phyloP scores from a whole-genome alignment of 2,329 filamentous ascomycete species.

The Colletotrichum gigasporum region DNA sequence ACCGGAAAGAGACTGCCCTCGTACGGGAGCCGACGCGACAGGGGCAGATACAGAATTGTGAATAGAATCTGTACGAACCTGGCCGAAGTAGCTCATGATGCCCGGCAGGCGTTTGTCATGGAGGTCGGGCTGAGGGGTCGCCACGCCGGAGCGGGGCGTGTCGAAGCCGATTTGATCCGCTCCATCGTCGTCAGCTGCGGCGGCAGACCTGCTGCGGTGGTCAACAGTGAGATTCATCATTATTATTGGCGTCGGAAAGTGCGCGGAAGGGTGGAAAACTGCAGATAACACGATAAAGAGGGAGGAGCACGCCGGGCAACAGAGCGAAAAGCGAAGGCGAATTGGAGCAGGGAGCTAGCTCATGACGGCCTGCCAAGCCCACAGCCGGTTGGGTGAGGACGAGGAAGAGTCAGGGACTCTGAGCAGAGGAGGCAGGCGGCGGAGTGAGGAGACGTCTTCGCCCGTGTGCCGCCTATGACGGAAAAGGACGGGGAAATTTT shows the following conservation, averaged over 20 bases:
- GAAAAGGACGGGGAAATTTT: constrained; percentile 25
- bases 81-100: constrained; percentile 97
- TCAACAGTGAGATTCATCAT: constrained; percentile 59
- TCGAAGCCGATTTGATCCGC: constrained; percentile 83
- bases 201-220: constrained; percentile 61
- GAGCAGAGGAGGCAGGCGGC: not conserved
- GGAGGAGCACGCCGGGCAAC: constrained; percentile 16
- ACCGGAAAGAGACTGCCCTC: constrained; percentile 20
- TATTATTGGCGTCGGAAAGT: constrained; percentile 26
- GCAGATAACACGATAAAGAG: constrained; percentile 17
- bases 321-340: constrained; percentile 28
- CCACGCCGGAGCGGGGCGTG: constrained; percentile 88
- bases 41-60: constrained; percentile 42
- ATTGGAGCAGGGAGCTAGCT: constrained; percentile 37
- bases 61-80: constrained; percentile 91
- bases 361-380: constrained; percentile 50
- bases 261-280: constrained; percentile 27
- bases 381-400: constrained; percentile 8
- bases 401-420: not conserved
- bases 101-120: constrained; percentile 95
- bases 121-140: constrained; percentile 92
- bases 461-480: constrained; percentile 13
- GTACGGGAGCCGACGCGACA: constrained; percentile 37
- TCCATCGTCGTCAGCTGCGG: constrained; percentile 73
- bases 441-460: constrained; percentile 9